Base-by-base conservation (phyloP, 352 stramenopile genomes). In the Globisporangium camurandrum region DNA sequence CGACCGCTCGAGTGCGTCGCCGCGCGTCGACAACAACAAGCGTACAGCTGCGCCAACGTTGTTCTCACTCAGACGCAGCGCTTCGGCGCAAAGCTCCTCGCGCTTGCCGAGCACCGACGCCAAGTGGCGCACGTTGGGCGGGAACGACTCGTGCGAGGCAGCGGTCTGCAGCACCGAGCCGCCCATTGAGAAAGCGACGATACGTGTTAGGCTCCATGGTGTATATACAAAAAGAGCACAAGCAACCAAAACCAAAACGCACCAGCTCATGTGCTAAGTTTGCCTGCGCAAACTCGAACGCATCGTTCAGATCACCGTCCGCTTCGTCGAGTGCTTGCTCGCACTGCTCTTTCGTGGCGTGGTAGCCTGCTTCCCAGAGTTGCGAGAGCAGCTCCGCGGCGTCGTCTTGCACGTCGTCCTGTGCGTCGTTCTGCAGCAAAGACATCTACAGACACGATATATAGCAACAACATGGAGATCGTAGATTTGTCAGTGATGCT, bases 61-160 rank as follows among this genome's bases (percentile, higher is more conserved):
- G 33, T 77, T 57, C 20, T 78, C 58, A 12, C 64, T 77, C 42
- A 77, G 64, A 3, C 59, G 66, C 37, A 92, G 57, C 0, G 75
- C 77, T 41, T 87, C 66, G 9, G 67, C 67, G 42, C 80, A 92
- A 5, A 73, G 54, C n/a, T 64, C 36, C 31, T 83, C 61, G 27
- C 66, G 64, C 40, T 69, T 68, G 11, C 67, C 69, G 0, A 92
- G 46, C 23, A 84, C 58, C 27, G 52, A 54, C 3, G 80, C 68
- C 27, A 92, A 64, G 16, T 76, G 75, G 16, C 61, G 63, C 8
- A 79, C 76, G 33, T 59, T 74, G 30, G 54, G 44, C 22, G 70
- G 45, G 41, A 84, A 69, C 19, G 57, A 52, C 34, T 63, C 51
- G 44, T 71, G 46, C 16, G 36, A 26, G 1, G 27, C 8, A 34